Conservation (phyloP, 768 basidiomycete genomes). For the Jaapia argillacea region DNA sequence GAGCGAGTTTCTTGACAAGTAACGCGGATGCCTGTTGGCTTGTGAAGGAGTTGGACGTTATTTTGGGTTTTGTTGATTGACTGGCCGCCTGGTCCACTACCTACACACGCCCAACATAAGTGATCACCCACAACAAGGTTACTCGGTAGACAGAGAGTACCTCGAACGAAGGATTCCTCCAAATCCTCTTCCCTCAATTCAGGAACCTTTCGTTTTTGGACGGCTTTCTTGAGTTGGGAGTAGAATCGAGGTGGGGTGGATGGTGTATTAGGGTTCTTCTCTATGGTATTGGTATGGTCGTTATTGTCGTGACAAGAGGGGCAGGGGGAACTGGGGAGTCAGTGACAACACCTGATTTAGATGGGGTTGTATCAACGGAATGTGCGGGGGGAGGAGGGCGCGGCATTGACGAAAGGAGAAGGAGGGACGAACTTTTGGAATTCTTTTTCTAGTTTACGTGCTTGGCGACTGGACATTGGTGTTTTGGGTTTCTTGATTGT, state of each 20-base stretch:
- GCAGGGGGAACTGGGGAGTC: slow-evolving; percentile 6
- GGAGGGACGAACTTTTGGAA: too few species aligned
- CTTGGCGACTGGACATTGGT: too few species aligned
- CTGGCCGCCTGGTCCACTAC: slow-evolving; percentile 92
- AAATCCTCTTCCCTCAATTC: slow-evolving; percentile 70
- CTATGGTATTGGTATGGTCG: too few species aligned
- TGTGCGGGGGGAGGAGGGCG: too few species aligned
- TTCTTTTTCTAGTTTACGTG: too few species aligned
- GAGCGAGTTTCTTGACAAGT: slow-evolving; percentile 87
- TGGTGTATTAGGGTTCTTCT: slow-evolving; percentile 16
- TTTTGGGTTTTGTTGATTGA: slow-evolving; percentile 93
- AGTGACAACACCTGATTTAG: slow-evolving; percentile 11
- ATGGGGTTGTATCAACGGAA: too few species aligned
- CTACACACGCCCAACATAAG: slow-evolving; percentile 23
- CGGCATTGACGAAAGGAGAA: too few species aligned
- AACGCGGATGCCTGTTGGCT: slow-evolving; percentile 81
- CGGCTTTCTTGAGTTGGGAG: slow-evolving; percentile 63
- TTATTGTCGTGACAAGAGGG: too few species aligned
- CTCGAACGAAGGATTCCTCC: slow-evolving; percentile 83
- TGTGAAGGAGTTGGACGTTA: slow-evolving; percentile 84
- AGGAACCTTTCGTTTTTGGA: slow-evolving; percentile 52
- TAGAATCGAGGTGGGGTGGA: slow-evolving; percentile 34
- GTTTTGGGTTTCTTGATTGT: too few species aligned
- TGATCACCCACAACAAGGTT: neutral
- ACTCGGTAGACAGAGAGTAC: slow-evolving; percentile 28